Evolutionary conservation across 1,284 basidiomycete species (phyloP), one percentile per base, ranked within the genome.

Genomic region (Irpex sp.): DNA sequence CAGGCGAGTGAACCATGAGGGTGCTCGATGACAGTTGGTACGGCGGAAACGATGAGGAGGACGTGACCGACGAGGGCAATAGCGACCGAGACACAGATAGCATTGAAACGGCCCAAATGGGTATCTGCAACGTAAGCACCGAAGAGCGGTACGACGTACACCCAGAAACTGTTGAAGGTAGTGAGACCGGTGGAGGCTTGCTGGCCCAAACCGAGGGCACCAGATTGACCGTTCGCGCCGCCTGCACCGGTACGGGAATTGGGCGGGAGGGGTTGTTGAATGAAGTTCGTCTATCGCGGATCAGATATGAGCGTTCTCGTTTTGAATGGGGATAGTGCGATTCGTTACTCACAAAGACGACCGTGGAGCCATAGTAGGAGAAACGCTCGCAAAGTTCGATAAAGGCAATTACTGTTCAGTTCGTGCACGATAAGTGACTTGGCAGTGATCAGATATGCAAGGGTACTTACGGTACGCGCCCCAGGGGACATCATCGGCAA

Each of bases 91-190:
- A 83, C 74, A 66, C 81, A 83, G 66, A 92, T 82, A 1, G 90
- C 90, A 74, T 90, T 90, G 81, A 83, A 93, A 19, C 90, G 84
- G 49, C 90, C 91, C 80, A 83, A 87, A 59, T 84, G 81, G 8
- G 88, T 85, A 70, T 92, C 90, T n/a, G 91, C 88, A 51, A 93
- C 77, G 70, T 87, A 91, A 0, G 86, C 88, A n/a, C 88, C 88
- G 8, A 83, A 71, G 0, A 90, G 77, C 1, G 88, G 88, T 17
- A 82, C 81, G 50, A 87, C 70, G 65, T 85, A 88, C 53, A 80
- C 79, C 82, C 86, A 86, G 73, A 89, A 85, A 61, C 80, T 77
- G 72, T 86, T 84, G 73, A 89, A 86, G 0, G 86, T 87, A 4
- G 79, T 84, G 51, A 89, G 75, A 69, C 91, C 92, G 0, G 89